phyloP scores from a whole-genome alignment of 345 rosid genomes.

The Sisymbrium irio region DNA sequence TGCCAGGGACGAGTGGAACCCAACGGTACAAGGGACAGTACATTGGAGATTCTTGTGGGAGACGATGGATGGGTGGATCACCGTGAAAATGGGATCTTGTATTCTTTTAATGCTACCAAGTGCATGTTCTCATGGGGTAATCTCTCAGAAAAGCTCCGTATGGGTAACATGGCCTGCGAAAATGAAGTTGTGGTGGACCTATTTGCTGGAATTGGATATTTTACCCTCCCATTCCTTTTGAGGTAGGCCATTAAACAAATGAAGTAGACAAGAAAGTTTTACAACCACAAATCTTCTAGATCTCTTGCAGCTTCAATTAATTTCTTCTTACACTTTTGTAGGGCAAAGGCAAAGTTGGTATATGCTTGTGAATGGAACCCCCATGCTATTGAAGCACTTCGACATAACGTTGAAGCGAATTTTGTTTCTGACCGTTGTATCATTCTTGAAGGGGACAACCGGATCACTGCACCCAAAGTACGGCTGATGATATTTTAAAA shows the following conservation, averaged over 20 bases:
- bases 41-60: slow-evolving; percentile 78
- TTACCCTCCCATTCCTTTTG: slow-evolving; percentile 84
- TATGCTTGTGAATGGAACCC: slow-evolving; percentile 98
- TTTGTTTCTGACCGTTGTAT: slow-evolving; percentile 72
- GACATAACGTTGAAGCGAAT: slow-evolving; percentile 63
- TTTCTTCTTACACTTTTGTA: slow-evolving; percentile 30
- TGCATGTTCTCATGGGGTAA: slow-evolving; percentile 99
- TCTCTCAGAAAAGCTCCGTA: slow-evolving; percentile 94
- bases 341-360: slow-evolving; percentile 83
- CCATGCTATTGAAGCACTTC: slow-evolving; percentile 81
- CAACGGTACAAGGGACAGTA: slow-evolving; percentile 80
- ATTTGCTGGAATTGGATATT: slow-evolving; percentile 94
- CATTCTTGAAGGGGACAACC: slow-evolving; percentile 84
- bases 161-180: slow-evolving; percentile 62
- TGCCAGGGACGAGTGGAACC: slow-evolving; percentile 73
- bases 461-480: slow-evolving; percentile 74
- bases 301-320: neutral
- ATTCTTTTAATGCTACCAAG: slow-evolving; percentile 87
- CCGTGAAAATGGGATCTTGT: slow-evolving; percentile 77
- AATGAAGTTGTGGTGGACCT: slow-evolving; percentile 77
- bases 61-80: slow-evolving; percentile 90
- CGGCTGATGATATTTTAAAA: slow-evolving; percentile 11
- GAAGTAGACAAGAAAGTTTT: neutral
- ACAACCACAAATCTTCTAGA: neutral
- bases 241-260: slow-evolving; percentile 46